Evolutionary conservation across 2,329 filamentous ascomycete species (phyloP).

Genomic region (Phoma sp.): DNA sequence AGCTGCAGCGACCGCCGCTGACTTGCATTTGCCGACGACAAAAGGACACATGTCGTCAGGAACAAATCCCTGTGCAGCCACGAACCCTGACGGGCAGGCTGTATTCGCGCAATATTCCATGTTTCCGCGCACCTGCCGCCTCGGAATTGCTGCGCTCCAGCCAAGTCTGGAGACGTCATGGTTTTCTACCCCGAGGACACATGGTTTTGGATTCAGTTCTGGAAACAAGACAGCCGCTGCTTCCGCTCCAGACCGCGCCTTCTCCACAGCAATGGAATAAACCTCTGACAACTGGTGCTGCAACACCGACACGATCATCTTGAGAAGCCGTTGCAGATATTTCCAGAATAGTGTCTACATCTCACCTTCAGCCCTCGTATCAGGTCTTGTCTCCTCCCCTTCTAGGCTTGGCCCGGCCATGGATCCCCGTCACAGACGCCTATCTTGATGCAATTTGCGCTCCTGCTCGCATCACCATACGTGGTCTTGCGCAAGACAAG

Average conservation of each 20-base stretch:
- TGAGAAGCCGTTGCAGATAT: no score
- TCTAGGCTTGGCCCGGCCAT: conserved; percentile 3
- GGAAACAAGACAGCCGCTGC: conserved; percentile 5
- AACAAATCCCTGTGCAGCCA: background rate
- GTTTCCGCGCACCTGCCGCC: background rate
- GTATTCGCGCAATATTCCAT: background rate
- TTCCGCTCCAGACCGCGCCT: conserved; percentile 10
- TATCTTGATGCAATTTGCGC: conserved; percentile 1
- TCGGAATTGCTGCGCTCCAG: background rate
- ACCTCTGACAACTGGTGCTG: background rate
- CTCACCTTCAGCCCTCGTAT: background rate
- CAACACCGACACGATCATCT: no score
- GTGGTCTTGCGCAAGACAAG: background rate
- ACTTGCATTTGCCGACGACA: conserved; percentile 2
- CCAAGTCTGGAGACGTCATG: conserved; percentile 7
- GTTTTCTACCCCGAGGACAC: background rate
- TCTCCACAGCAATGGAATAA: background rate
- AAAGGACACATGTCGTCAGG: conserved; percentile 11
- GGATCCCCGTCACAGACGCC: conserved; percentile 7
- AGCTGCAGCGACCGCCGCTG: background rate
- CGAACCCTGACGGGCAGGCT: background rate
- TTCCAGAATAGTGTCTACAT: no score
- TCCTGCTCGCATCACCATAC: conserved; percentile 7
- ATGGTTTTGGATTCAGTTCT: conserved; percentile 1
- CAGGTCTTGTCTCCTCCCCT: conserved; percentile 13